Evolutionary conservation across 495 filamentous ascomycete genomes (phyloP), one percentile per base, ranked within the genome.

Genomic region (Penicillium antarcticum): DNA sequence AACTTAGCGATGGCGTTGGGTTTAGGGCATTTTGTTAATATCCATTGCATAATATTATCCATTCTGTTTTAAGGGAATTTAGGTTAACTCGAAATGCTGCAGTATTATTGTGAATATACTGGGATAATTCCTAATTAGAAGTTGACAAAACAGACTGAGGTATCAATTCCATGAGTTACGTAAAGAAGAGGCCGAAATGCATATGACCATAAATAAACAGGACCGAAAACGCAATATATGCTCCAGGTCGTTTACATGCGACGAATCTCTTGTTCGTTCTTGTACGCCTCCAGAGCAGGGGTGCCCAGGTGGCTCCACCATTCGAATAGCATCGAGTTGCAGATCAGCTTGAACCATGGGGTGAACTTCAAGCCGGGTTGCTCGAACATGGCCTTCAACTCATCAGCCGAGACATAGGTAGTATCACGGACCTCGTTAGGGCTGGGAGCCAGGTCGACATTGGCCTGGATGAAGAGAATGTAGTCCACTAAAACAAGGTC

Each of bases 341-440:
- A 99, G 64, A 99, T 97, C 56, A 99, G 83, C 80, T 96, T 96
- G 78, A 99, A 99, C 94, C 94, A 99, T 1, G 94, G 94, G 6
- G 94, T 99, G 69, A 97, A 98, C 58, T 80, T 86, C 53, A 96
- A 77, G 6, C 62, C 78, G 8, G 85, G 80, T 65, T 97, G 83
- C 61, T 85, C 68, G 67, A 99, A 96, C 82, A 92, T 90, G 39
- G 75, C 56, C 77, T 89, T 94, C 51, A 99, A 76, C 51, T 94
- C 87, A 10, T 89, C 85, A 29, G 86, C 76, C 9, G 87, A 84
- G 23, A 96, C 94, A 57, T 94, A 97, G 61, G 80, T 75, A 18
- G 85, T 88, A 60, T 86, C 92, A 55, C 81, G 80, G 23, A 88
- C 92, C 74, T 99, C 94, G 70, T 99, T 99, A 24, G 75, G 77